These are phyloP conservation scores for Yamagishiella unicocca DNA, from an alignment of 139 green algal genomes.

Conservation along the genomic window DNA sequence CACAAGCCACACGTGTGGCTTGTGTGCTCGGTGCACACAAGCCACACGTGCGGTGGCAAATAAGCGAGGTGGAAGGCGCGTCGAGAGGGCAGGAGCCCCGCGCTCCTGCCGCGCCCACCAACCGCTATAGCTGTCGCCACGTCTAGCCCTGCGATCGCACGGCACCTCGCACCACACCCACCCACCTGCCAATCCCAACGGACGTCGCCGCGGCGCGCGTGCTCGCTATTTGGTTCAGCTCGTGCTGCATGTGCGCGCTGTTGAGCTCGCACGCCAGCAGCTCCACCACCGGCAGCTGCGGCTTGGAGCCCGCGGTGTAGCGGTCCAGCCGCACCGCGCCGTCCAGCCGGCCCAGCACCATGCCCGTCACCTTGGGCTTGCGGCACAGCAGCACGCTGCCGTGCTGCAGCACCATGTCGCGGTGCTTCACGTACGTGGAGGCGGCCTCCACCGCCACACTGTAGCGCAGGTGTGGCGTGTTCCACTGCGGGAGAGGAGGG, in stretches of 20 bases:
- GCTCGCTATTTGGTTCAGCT: not conserved
- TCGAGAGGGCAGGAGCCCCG: not conserved
- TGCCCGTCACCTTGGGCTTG: constrained; percentile 42
- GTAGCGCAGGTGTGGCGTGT: constrained; percentile 16
- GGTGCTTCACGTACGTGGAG: constrained; percentile 33
- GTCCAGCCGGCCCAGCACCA: constrained; percentile 30
- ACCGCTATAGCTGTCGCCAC: not conserved
- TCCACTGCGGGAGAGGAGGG: constrained; percentile 5
- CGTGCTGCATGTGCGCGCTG: constrained; percentile 31
- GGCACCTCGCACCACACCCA: too few relatives aligned
- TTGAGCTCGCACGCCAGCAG: constrained; percentile 39
- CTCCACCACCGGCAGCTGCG: constrained; percentile 46
- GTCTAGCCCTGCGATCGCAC: not conserved
- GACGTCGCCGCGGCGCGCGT: not conserved
- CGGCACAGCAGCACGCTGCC: constrained; percentile 44
- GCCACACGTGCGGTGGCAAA: too few relatives aligned
- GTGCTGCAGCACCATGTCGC: constrained; percentile 18
- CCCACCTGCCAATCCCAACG: constrained; percentile 31
- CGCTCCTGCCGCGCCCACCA: not conserved
- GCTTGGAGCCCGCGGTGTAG: constrained; percentile 17
- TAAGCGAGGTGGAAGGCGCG: too few relatives aligned
- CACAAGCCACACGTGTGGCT: too few relatives aligned
- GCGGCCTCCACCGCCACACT: constrained; percentile 18
- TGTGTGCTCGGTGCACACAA: too few relatives aligned
- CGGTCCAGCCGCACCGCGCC: constrained; percentile 40